phyloP scores from a whole-genome alignment of 495 filamentous ascomycete species.

The Podospora pseudopauciseta region DNA sequence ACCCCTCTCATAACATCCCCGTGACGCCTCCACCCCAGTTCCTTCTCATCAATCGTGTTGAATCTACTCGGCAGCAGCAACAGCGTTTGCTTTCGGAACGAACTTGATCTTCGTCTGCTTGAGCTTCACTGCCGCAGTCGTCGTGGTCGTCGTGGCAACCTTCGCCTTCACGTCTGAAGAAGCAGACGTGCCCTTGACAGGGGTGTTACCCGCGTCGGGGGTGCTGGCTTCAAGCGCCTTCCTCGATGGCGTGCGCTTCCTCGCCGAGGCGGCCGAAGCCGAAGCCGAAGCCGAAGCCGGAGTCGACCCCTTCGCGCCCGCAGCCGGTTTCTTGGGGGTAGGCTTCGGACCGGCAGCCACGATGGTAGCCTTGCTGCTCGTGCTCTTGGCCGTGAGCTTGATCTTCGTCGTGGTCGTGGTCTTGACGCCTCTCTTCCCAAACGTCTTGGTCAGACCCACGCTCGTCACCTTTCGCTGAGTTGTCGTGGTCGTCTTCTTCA shows the following conservation, averaged over 20 bases:
- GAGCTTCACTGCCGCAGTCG: not conserved
- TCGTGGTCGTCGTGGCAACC: not conserved
- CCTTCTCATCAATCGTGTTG: not conserved
- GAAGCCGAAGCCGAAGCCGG: not conserved
- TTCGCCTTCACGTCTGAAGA: not conserved
- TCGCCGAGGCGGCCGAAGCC: not conserved
- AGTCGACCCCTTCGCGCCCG: not conserved
- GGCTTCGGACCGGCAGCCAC: not conserved
- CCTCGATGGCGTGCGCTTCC: slow-evolving; percentile 26
- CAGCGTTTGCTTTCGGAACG: not conserved
- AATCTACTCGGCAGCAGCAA: not conserved
- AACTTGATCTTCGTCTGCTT: not conserved
- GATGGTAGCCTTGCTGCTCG: not conserved
- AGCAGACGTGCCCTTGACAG: not conserved
- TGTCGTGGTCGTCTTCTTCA: not conserved
- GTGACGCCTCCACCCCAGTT: not conserved
- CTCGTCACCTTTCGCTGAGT: not conserved
- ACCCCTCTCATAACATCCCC: not conserved
- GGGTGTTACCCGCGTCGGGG: not conserved
- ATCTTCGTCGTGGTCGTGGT: not conserved
- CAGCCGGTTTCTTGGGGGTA: not conserved
- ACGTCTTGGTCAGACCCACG: slow-evolving; percentile 1
- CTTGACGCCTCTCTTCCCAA: not conserved
- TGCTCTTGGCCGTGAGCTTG: not conserved
- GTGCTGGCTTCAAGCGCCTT: slow-evolving; percentile 21